Percentiles rank a stretch among this genome's conserved stretches.
phyloP scores from a whole-genome alignment of 164 flowering plant genomes.

The Dillenia turbinata region DNA sequence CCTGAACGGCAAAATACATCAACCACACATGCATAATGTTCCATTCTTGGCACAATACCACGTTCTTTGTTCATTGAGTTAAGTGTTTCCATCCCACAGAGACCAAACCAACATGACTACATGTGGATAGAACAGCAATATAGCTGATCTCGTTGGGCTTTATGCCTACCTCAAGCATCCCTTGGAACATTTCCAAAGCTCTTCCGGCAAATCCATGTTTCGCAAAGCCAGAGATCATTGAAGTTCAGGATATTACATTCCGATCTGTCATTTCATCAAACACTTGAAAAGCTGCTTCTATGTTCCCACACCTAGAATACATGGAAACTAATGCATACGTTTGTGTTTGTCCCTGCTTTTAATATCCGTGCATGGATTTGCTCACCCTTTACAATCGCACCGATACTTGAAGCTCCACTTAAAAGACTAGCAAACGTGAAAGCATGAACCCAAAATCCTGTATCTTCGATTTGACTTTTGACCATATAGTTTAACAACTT shows the following conservation, averaged over 20 bases:
- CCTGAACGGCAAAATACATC: conserved; percentile 79
- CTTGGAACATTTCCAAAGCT: conserved; percentile 50
- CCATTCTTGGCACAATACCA: conserved; percentile 66
- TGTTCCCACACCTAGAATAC: conserved; percentile 80
- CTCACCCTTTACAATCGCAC: conserved; percentile 67
- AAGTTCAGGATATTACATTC: conserved; percentile 83
- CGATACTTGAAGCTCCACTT: conserved; percentile 74
- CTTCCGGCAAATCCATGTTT: conserved; percentile 71
- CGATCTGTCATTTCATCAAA: conserved; percentile 44
- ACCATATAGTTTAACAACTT: conserved; percentile 51
- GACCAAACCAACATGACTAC: conserved; percentile 76
- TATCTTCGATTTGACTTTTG: conserved; percentile 46
- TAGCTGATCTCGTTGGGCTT: conserved; percentile 80
- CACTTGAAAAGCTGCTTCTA: conserved; percentile 57
- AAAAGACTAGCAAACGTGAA: conserved; percentile 73
- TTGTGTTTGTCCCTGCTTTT: conserved; percentile 50
- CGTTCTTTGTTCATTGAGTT: conserved; percentile 49
- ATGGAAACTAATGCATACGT: conserved; percentile 65
- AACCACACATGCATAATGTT: conserved; percentile 92
- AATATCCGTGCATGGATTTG: conserved; percentile 65
- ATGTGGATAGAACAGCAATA: conserved; percentile 75
- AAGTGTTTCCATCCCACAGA: conserved; percentile 68
- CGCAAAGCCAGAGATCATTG: conserved; percentile 80
- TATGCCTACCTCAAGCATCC: conserved; percentile 46
- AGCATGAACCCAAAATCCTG: conserved; percentile 35